phyloP scores from a whole-genome alignment of 768 basidiomycete genomes.

The Antrodiella citrinella region DNA sequence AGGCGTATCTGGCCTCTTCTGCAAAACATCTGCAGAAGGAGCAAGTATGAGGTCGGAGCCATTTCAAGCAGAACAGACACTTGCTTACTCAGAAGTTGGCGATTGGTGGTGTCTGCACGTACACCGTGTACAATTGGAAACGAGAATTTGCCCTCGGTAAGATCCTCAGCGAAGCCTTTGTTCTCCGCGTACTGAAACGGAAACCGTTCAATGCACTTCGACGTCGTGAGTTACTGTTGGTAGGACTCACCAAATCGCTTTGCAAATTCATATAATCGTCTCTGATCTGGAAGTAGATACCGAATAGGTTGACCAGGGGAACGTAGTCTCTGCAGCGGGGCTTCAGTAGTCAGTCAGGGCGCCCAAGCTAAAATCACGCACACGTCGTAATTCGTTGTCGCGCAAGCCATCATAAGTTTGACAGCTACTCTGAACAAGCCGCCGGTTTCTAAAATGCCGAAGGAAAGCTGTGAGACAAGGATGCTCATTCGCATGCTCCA shows the following conservation, averaged over 20 bases:
- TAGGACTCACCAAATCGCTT: slow-evolving; percentile 57
- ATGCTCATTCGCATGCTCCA: background rate
- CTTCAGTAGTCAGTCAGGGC: no score
- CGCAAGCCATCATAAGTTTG: slow-evolving; percentile 94
- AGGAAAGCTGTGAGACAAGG: background rate
- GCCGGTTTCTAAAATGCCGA: slow-evolving; percentile 78
- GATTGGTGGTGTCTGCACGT: slow-evolving; percentile 65
- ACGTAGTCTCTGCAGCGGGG: slow-evolving; percentile 66
- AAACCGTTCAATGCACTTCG: no score
- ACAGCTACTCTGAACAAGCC: slow-evolving; percentile 87
- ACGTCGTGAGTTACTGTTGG: no score
- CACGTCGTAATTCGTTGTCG: slow-evolving; percentile 53
- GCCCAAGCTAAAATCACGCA: no score
- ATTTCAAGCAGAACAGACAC: background rate
- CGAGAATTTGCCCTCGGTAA: slow-evolving; percentile 96
- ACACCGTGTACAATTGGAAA: slow-evolving; percentile 93
- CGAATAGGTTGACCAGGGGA: slow-evolving; percentile 88
- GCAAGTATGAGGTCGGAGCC: background rate
- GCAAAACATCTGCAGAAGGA: slow-evolving; percentile 64
- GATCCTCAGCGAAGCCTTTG: slow-evolving; percentile 88
- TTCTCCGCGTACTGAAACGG: slow-evolving; percentile 63
- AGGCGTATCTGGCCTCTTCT: slow-evolving; percentile 77
- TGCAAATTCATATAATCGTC: slow-evolving; percentile 97
- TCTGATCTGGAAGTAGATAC: slow-evolving; percentile 93
- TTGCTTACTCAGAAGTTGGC: slow-evolving; percentile 73